Conservation (phyloP, 208 protist genomes). For the Trichomonas vaginalis region DNA sequence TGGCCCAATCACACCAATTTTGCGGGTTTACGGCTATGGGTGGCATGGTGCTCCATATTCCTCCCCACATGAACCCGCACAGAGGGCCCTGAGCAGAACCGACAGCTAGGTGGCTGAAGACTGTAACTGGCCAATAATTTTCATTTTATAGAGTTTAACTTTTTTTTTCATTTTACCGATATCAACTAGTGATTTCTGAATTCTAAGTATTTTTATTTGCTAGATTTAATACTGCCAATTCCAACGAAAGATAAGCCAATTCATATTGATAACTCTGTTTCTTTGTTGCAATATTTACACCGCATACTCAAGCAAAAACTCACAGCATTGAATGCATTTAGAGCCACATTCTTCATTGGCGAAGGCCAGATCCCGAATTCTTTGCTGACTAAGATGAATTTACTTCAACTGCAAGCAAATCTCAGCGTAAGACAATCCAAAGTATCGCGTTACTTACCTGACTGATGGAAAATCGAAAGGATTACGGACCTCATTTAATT, state of each 20-base stretch:
- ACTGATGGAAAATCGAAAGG: slow-evolving; percentile 33
- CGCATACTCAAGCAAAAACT: not conserved
- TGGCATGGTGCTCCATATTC: too few relatives aligned
- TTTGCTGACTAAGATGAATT: not conserved
- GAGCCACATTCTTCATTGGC: not conserved
- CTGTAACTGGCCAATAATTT: too few relatives aligned
- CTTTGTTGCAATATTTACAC: not conserved
- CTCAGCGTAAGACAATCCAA: not conserved
- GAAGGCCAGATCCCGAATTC: not conserved
- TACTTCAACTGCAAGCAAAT: not conserved
- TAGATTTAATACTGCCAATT: too few relatives aligned
- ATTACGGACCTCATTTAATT: slow-evolving; percentile 49
- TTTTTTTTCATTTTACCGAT: too few relatives aligned
- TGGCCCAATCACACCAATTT: too few relatives aligned
- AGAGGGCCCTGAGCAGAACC: too few relatives aligned
- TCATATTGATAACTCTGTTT: not conserved
- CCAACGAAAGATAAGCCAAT: not conserved
- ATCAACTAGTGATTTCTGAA: too few relatives aligned
- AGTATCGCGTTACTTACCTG: slow-evolving; percentile 3
- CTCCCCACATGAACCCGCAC: too few relatives aligned
- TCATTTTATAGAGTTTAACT: too few relatives aligned
- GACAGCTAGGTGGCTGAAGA: too few relatives aligned
- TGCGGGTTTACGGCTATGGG: too few relatives aligned
- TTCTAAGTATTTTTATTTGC: too few relatives aligned
- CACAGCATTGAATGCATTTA: not conserved